phyloP scores from a whole-genome alignment of 1,139 yeast species.

The Waltiozyma sp. region DNA sequence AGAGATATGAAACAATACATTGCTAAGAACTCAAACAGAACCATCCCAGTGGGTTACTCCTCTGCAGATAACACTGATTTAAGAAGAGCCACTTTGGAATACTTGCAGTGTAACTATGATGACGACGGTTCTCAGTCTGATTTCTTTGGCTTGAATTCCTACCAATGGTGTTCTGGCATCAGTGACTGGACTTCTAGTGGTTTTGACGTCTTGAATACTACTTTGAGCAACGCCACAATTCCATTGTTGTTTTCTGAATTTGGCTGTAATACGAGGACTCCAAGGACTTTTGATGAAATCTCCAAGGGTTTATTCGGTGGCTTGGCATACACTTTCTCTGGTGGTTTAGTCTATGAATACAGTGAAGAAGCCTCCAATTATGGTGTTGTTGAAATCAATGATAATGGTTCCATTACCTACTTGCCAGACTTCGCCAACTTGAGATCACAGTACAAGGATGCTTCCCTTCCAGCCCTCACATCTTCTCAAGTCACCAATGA shows the following conservation, averaged over 20 bases:
- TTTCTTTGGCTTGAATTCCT: slow-evolving; percentile 85
- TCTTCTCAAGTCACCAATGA: slow-evolving; percentile 29
- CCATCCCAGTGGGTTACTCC: slow-evolving; percentile 85
- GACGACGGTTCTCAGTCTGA: slow-evolving; percentile 61
- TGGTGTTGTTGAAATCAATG: slow-evolving; percentile 52
- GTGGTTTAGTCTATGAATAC: slow-evolving; percentile 73
- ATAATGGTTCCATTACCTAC: slow-evolving; percentile 31
- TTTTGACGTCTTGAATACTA: slow-evolving; percentile 47
- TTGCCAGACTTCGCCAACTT: slow-evolving; percentile 48
- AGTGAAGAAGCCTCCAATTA: slow-evolving; percentile 58
- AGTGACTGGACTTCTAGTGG: slow-evolving; percentile 61
- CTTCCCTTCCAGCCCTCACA: slow-evolving; percentile 31
- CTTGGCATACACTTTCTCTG: slow-evolving; percentile 48
- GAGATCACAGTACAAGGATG: slow-evolving; percentile 33
- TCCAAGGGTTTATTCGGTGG: slow-evolving; percentile 46
- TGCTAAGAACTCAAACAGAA: slow-evolving; percentile 50
- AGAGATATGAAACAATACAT: slow-evolving; percentile 87
- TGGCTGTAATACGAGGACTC: slow-evolving; percentile 54
- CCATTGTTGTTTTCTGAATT: slow-evolving; percentile 85
- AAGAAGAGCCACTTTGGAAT: slow-evolving; percentile 69
- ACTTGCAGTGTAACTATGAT: slow-evolving; percentile 60
- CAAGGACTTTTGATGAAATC: slow-evolving; percentile 65
- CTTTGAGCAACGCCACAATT: slow-evolving; percentile 53
- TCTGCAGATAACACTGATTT: slow-evolving; percentile 75
- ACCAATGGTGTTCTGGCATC: slow-evolving; percentile 82